These are phyloP conservation scores for Rhinocladiella mackenziei DNA, from an alignment of 2,329 filamentous ascomycete genomes.

Conservation along the genomic window DNA sequence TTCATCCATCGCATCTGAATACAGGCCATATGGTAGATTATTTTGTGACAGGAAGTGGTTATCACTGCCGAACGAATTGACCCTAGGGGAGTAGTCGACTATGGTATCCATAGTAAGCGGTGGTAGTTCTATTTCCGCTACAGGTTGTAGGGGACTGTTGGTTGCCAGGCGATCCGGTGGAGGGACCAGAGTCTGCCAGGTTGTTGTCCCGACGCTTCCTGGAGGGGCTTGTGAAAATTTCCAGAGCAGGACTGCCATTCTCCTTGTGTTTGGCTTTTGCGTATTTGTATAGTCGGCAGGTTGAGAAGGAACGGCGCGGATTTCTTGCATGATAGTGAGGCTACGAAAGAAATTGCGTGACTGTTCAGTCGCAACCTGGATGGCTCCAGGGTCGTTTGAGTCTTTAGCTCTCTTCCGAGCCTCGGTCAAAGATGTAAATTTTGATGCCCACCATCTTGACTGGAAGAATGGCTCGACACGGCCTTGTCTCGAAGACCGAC, in stretches of 20 bases:
- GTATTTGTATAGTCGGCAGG: slow-evolving; percentile 31
- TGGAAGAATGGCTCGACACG: slow-evolving; percentile 43
- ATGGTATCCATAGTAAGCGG: slow-evolving; percentile 27
- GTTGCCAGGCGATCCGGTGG: slow-evolving; percentile 35
- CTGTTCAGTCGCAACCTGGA: slow-evolving; percentile 36
- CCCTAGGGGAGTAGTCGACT: slow-evolving; percentile 18
- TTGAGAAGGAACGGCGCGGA: slow-evolving; percentile 36
- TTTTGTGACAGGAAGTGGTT: slow-evolving; percentile 14
- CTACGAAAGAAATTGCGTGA: slow-evolving; percentile 38
- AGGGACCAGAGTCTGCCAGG: slow-evolving; percentile 42
- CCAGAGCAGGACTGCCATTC: slow-evolving; percentile 46
- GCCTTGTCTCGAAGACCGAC: slow-evolving; percentile 26
- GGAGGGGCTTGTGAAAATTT: slow-evolving; percentile 44
- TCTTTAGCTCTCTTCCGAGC: slow-evolving; percentile 39
- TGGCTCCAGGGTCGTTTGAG: slow-evolving; percentile 32
- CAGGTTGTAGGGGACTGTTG: slow-evolving; percentile 36
- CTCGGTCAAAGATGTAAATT: slow-evolving; percentile 42
- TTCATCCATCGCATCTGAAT: slow-evolving; percentile 11
- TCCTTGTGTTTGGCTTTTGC: slow-evolving; percentile 30
- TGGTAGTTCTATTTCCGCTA: slow-evolving; percentile 22
- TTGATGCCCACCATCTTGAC: slow-evolving; percentile 44
- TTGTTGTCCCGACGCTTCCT: slow-evolving; percentile 41
- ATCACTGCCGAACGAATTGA: slow-evolving; percentile 13
- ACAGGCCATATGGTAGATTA: slow-evolving; percentile 9
- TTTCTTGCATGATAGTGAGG: slow-evolving; percentile 46